Evolutionary conservation across 805 yeast genomes (phyloP), one percentile per base, ranked within the genome.

Genomic region (Candida jianshihensis): DNA sequence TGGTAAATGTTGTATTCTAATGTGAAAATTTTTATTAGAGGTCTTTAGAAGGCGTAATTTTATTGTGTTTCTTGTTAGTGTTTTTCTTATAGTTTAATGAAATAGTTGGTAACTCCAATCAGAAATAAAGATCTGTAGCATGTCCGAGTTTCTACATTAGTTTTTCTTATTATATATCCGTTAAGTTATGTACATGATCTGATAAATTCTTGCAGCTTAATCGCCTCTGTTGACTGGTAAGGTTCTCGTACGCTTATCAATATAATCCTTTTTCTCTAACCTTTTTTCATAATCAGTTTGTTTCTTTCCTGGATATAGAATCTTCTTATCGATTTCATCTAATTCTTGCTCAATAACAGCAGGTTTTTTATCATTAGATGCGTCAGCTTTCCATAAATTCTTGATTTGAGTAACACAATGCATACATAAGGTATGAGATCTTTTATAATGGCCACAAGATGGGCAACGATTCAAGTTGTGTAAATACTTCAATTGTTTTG

Each of bases 381-480:
- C 49, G 15, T 68, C 66, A 5, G 53, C 47, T 48, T 75, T 81
- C 85, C 96, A 86, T 30, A 81, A 67, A 39, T 72, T 66, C 57
- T 76, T 80, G 53, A 92, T 82, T 56, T 88, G 88, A 22, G 72
- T 75, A 39, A 86, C 89, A 64, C 98, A 90, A 53, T 83, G 75
- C 94, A 87, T 86, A 63, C 98, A 90, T 50, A 90, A 68, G 39
- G 88, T 78, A 60, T 92, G 95, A 2, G 92, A 78, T 54, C 96
- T 73, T 63, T 90, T 92, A 49, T 76, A 81, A 43, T 84, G 81
- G 30, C 98, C 98, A 64, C 98, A 90, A 0, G 96, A 81, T 3
- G 97, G 97, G 57, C 98, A 90, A 57, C 95, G 75, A 43, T 82
- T 86, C 52, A 92, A 66, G 55, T 85, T 81, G 38, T 78, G 73